A percentile compares a stretch with the other conserved stretches of the same genome.
These are phyloP conservation scores for Zygotorulaspora sp. DNA, from an alignment of 805 yeast species.

Conservation along the genomic window DNA sequence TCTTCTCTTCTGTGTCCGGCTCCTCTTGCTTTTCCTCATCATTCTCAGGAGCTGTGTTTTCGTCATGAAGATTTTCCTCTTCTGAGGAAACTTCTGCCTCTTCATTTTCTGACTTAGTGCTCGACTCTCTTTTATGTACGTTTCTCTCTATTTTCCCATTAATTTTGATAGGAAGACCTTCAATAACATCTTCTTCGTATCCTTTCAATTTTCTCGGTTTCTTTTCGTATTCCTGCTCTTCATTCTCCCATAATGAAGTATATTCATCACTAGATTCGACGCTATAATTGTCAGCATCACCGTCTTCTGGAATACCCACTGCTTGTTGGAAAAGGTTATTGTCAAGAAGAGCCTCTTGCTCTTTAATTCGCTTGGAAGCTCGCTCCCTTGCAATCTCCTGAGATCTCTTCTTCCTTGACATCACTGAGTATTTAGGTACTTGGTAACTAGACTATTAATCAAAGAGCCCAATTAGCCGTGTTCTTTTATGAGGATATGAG, in stretches of 20 bases:
- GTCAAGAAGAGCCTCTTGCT: constrained; percentile 30
- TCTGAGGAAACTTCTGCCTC: constrained; percentile 9
- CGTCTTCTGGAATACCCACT: constrained; percentile 17
- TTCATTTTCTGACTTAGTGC: constrained; percentile 11
- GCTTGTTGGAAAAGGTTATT: constrained; percentile 19
- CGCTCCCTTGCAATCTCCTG: constrained; percentile 27
- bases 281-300: constrained; percentile 20
- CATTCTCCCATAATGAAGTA: constrained; percentile 55
- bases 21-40: constrained; percentile 36
- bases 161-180: constrained; percentile 74
- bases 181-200: constrained; percentile 44
- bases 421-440: too few relatives aligned
- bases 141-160: constrained; percentile 76
- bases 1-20: constrained; percentile 49
- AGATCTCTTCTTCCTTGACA: constrained; percentile 31
- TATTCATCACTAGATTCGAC: constrained; percentile 16
- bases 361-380: constrained; percentile 30
- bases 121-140: constrained; percentile 33
- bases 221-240: constrained; percentile 75
- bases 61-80: constrained; percentile 15
- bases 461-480: too few relatives aligned
- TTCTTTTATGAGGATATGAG: too few relatives aligned
- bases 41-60: constrained; percentile 22
- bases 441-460: too few relatives aligned
- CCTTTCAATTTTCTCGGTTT: constrained; percentile 55